Conservation (phyloP, 2,329 filamentous ascomycete species). For the Colletotrichum orbiculare region DNA sequence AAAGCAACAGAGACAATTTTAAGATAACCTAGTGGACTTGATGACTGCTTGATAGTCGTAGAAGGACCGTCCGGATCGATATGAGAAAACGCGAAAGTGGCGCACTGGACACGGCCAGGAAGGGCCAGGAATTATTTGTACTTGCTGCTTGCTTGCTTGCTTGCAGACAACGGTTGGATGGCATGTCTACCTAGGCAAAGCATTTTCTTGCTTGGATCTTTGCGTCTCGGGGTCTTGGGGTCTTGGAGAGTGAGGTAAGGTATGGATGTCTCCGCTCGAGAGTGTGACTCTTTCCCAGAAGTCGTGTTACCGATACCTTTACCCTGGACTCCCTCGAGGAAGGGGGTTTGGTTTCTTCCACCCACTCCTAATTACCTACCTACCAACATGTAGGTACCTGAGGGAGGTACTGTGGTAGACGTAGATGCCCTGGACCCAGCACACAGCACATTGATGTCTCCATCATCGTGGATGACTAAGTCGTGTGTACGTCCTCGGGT, state of each 20-base stretch:
- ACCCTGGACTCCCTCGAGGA: too few relatives aligned
- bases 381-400: too few relatives aligned
- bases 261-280: constrained; percentile 27
- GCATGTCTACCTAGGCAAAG: constrained; percentile 18
- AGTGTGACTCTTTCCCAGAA: constrained; percentile 38
- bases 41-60: constrained; percentile 12
- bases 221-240: background rate
- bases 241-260: background rate
- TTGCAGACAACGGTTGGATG: constrained; percentile 4
- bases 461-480: too few relatives aligned
- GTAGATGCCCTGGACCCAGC: too few relatives aligned
- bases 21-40: constrained; percentile 5
- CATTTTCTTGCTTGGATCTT: background rate
- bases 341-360: too few relatives aligned
- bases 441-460: too few relatives aligned
- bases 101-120: constrained; percentile 11
- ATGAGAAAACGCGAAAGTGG: constrained; percentile 4
- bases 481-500: constrained; percentile 22
- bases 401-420: too few relatives aligned
- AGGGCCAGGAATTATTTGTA: constrained; percentile 29
- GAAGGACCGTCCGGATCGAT: background rate
- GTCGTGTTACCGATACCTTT: too few relatives aligned
- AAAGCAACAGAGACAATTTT: background rate
- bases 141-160: background rate
- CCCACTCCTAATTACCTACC: too few relatives aligned